Base-by-base conservation (phyloP, 177 flowering plant species). In the Tripterygium wilfordii region DNA sequence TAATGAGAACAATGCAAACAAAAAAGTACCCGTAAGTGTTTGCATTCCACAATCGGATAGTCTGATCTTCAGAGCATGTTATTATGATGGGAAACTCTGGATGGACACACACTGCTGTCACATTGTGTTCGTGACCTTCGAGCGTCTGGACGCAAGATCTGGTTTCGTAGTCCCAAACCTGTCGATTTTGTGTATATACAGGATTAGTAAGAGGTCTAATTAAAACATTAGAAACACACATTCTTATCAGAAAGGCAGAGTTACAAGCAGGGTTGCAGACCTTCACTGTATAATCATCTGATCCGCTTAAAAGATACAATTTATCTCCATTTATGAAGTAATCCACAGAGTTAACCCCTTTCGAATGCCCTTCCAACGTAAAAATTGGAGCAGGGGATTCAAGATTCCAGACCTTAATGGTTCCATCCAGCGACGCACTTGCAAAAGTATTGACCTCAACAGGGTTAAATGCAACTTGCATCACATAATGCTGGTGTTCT, bases 381-480 rank as follows among this genome's bases (percentile, higher is more conserved):
- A 85, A 79, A 65, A 79, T 88, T 17, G 98, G 96, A 37, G 85
- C 90, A 2, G 95, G 83, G 16, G 96, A 85, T 32, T 92, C 90
- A 56, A 91, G 91, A 71, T 88, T 91, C 98, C 98, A 91, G 18
- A 91, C 98, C 94, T 92, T 92, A 48, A 92, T 79, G 19, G 96
- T 92, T 42, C 96, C 88, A 74, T 92, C 98, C 38, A 92, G 98
- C 9, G 98, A 92, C 18, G 98, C 94, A 79, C 98, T 91, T 4
- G 98, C 98, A 65, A 91, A 91, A 28, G 95, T 88, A 52, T 85
- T 85, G 51, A 96, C 83, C 60, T 91, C 96, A 66, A 85, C 88
- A 17, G 98, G 98, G 58, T 91, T 88, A 62, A 91, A 80, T n/a
- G 95, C 84, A 38, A 91, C 90, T 78, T 88, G 98, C 96, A 88